Conservation (phyloP, 2,329 filamentous ascomycete genomes). For the Orbilia ellipsospora region DNA sequence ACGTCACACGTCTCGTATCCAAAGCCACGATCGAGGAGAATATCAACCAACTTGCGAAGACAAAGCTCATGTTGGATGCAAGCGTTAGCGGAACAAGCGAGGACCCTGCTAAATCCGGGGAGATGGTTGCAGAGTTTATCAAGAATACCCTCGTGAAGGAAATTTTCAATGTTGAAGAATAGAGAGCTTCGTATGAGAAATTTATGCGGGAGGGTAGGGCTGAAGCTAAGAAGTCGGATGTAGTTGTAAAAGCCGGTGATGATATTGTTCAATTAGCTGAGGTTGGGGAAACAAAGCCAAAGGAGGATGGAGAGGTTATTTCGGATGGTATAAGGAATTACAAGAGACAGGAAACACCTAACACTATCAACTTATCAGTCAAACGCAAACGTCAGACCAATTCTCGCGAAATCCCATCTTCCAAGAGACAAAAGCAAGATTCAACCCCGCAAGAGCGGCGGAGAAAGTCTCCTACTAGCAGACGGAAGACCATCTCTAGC, state of each 20-base stretch:
- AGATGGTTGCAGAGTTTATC: conserved; percentile 57
- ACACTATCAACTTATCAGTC: background rate
- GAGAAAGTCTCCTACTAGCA: background rate
- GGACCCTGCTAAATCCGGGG: conserved; percentile 65
- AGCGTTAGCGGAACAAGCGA: conserved; percentile 72
- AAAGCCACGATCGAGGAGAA: conserved; percentile 89
- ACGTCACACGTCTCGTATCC: conserved; percentile 86
- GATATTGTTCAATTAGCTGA: background rate
- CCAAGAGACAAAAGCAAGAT: conserved; percentile 27
- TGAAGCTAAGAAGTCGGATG: background rate
- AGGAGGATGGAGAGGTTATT: background rate
- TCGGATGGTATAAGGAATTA: too few species aligned
- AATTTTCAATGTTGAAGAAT: conserved; percentile 50
- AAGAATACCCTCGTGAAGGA: conserved; percentile 42
- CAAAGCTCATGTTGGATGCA: conserved; percentile 89
- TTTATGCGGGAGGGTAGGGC: background rate
- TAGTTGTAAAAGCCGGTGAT: background rate
- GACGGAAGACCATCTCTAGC: background rate
- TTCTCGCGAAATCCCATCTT: background rate
- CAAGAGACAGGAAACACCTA: background rate
- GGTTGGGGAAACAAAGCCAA: background rate
- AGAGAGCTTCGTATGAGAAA: conserved; percentile 31
- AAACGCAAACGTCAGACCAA: background rate
- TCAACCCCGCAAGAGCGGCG: background rate
- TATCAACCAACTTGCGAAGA: conserved; percentile 88